Conservation (phyloP, 805 yeast species). For the Lipomyces oligophaga region DNA sequence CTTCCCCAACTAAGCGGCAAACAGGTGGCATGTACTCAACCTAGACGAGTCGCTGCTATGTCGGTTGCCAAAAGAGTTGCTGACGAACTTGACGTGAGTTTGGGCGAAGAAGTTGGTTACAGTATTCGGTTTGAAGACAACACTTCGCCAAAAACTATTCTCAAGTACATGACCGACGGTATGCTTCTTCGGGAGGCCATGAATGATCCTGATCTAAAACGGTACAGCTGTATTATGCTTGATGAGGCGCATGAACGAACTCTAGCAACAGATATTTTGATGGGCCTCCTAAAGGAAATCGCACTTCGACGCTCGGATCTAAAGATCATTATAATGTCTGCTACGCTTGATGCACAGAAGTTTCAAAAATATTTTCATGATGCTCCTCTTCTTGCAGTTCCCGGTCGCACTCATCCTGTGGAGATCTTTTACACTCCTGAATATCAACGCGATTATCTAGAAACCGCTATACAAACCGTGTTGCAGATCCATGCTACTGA, state of each 20-base stretch:
- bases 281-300: conserved; percentile 89
- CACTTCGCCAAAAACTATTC: conserved; percentile 71
- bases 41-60: conserved; percentile 99
- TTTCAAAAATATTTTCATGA: conserved; percentile 83
- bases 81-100: conserved; percentile 88
- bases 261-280: conserved; percentile 88
- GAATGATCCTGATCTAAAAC: conserved; percentile 80
- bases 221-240: conserved; percentile 84
- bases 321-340: conserved; percentile 93
- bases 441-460: conserved; percentile 89
- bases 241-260: conserved; percentile 99
- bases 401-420: conserved; percentile 97
- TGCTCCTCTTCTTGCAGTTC: conserved; percentile 93
- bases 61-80: conserved; percentile 97
- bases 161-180: conserved; percentile 98
- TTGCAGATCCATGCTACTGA: conserved; percentile 96
- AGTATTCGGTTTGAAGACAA: conserved; percentile 90
- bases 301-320: conserved; percentile 76
- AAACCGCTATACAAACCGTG: conserved; percentile 92
- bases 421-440: conserved; percentile 97
- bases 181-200: conserved; percentile 95
- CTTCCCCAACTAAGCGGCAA: conserved; percentile 79
- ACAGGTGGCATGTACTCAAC: conserved; percentile 92
- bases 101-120: conserved; percentile 95
- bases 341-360: conserved; percentile 95